Evolutionary conservation across 805 yeast genomes (phyloP), one percentile per base, ranked within the genome.

Genomic region (Teunomyces kruisii): DNA sequence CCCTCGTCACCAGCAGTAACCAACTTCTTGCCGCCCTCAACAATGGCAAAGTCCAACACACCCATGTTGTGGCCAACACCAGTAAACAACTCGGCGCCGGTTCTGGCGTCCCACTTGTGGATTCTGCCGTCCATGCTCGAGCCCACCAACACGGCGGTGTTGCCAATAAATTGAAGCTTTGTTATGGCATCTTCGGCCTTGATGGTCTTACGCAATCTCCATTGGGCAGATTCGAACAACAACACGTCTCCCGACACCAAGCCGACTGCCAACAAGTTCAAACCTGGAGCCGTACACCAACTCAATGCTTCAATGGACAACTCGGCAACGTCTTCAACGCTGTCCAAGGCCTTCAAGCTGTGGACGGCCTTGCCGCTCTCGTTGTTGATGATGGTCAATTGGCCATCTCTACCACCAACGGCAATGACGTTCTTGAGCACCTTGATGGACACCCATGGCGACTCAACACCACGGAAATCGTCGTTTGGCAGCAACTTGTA

Each of bases 1-100:
- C 96, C 96, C 65, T 94, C 99, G 64, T 94, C 99, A 52, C 97
- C 97, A 10, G 97, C 99, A 15, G 97, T 88, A 30, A 90, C 76
- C 37, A 94, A 58, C 61, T 84, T 83, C 42, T 77, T 75, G 22
- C 89, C 92, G 38, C 78, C 68, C 32, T 80, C 82, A 46, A 82
- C 79, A 35, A 84, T 59, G 14, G 85, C 82, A 61, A 94, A 92
- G 57, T 89, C 97, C 51, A 94, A 75, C 14, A 94, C 83, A 50
- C 98, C 98, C 86, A 88, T 87, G 65, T 86, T 86, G 64, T 94
- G 99, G 16, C 99, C 99, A 32, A 81, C 81, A 51, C 95, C 94
- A 28, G 77, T 84, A 69, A 85, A 86, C 47, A 85, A 66, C 57
- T 80, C 83, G 48, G 78, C 81, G 46, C 96, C 96, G 2, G 90